Conservation (phyloP, 208 protist species). For the Leishmania amazonensis region DNA sequence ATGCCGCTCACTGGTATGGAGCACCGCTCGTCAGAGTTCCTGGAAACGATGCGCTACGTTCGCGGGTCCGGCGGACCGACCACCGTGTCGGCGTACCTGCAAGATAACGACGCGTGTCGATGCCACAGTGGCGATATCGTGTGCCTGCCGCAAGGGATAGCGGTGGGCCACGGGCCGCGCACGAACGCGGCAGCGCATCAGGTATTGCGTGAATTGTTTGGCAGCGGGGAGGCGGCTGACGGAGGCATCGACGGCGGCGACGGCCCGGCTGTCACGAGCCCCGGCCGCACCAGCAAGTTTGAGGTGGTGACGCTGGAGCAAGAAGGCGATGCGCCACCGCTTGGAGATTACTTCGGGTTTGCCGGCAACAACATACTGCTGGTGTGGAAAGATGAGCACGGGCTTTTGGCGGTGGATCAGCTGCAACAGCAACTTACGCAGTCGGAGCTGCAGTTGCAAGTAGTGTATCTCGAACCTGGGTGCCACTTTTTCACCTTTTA, state of each 20-base stretch:
- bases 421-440: slow-evolving; percentile 67
- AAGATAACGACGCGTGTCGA: slow-evolving; percentile 83
- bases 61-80: slow-evolving; percentile 79
- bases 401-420: slow-evolving; percentile 90
- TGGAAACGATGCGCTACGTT: slow-evolving; percentile 90
- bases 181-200: slow-evolving; percentile 86
- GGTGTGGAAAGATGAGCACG: slow-evolving; percentile 93
- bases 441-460: slow-evolving; percentile 22
- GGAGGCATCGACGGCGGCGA: slow-evolving; percentile 4
- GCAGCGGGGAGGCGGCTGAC: background rate
- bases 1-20: slow-evolving; percentile 88
- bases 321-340: slow-evolving; percentile 87
- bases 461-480: slow-evolving; percentile 90
- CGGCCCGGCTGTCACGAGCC: background rate
- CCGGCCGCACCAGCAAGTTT: slow-evolving; percentile 31
- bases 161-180: slow-evolving; percentile 85
- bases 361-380: slow-evolving; percentile 87
- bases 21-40: slow-evolving; percentile 85
- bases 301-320: slow-evolving; percentile 90
- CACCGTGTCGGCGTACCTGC: slow-evolving; percentile 69
- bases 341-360: slow-evolving; percentile 94
- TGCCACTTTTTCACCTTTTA: slow-evolving; percentile 93
- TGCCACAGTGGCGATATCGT: slow-evolving; percentile 91
- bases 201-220: slow-evolving; percentile 75
- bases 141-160: slow-evolving; percentile 79